phyloP scores from a whole-genome alignment of 768 basidiomycete species.

The Psilocybe tampanensis region DNA sequence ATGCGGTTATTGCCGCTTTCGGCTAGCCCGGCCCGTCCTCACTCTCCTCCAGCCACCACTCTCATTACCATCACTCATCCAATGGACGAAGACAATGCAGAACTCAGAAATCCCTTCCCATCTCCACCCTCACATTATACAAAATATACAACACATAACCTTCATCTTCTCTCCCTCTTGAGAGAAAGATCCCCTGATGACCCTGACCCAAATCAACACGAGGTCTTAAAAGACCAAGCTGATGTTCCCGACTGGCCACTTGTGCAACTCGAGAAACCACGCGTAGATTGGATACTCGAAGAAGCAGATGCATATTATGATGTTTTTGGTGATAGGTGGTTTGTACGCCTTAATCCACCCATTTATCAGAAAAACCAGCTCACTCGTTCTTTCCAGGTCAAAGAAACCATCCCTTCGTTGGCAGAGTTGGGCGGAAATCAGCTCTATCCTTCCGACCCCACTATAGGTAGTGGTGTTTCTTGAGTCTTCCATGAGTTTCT shows the following conservation, averaged over 20 bases:
- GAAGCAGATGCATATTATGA: constrained; percentile 74
- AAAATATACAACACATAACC: constrained; percentile 74
- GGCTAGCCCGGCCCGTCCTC: constrained; percentile 12
- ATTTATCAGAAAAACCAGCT: constrained; percentile 9
- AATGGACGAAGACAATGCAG: constrained; percentile 75
- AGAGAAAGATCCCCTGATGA: constrained; percentile 50
- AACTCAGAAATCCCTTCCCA: constrained; percentile 86
- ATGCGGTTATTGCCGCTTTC: constrained; percentile 9
- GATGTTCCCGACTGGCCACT: constrained; percentile 83
- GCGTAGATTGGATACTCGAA: constrained; percentile 89
- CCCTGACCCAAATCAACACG: constrained; percentile 54
- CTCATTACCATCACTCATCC: too few species aligned
- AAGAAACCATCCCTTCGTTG: constrained; percentile 82
- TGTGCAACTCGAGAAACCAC: constrained; percentile 77
- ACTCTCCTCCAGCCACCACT: background rate
- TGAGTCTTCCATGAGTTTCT: constrained; percentile 13
- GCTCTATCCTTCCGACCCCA: constrained; percentile 75
- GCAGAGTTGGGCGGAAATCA: constrained; percentile 81
- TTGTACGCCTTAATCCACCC: constrained; percentile 52
- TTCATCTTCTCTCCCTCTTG: constrained; percentile 66
- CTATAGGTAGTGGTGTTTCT: constrained; percentile 46
- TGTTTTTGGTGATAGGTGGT: constrained; percentile 89
- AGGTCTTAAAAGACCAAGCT: constrained; percentile 66
- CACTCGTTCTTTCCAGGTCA: constrained; percentile 51
- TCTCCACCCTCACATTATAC: constrained; percentile 86